Evolutionary conservation across 2,329 filamentous ascomycete species (phyloP).

Genomic region (Mariannaea sp.): DNA sequence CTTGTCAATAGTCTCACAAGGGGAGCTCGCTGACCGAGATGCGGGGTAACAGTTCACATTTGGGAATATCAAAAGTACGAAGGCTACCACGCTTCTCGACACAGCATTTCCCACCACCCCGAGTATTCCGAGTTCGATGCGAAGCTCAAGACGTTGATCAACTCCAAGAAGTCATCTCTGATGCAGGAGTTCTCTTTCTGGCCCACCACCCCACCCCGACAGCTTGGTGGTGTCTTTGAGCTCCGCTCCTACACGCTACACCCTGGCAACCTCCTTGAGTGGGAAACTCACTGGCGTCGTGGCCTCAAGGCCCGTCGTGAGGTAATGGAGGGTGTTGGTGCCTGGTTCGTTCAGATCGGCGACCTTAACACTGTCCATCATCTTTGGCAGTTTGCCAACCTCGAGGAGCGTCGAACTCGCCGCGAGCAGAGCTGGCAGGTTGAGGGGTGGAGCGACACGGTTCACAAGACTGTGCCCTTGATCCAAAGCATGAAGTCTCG

Average conservation of each 20-base stretch:
- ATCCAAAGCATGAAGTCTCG: conserved; percentile 97
- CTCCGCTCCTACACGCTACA: conserved; percentile 95
- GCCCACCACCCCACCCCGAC: conserved; percentile 89
- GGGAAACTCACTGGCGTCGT: conserved; percentile 97
- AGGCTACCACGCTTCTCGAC: conserved; percentile 90
- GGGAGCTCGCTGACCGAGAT: conserved; percentile 19
- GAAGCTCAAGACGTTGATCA: conserved; percentile 85
- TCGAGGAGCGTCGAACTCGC: conserved; percentile 88
- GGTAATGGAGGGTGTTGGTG: conserved; percentile 97
- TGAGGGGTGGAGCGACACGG: conserved; percentile 94
- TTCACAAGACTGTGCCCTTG: conserved; percentile 96
- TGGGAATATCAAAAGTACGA: conserved; percentile 99
- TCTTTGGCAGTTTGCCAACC: conserved; percentile 96
- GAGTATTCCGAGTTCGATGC: conserved; percentile 83
- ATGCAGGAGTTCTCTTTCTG: conserved; percentile 99
- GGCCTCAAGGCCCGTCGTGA: conserved; percentile 89
- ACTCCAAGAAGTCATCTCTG: conserved; percentile 81
- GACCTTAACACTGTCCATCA: conserved; percentile 98
- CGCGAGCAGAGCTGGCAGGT: conserved; percentile 95
- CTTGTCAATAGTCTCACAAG: not conserved
- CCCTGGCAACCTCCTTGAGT: conserved; percentile 93
- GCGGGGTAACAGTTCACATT: conserved; percentile 76
- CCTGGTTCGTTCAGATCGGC: conserved; percentile 98
- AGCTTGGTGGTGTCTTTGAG: conserved; percentile 92
- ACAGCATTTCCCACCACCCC: conserved; percentile 81